phyloP scores from a whole-genome alignment of 2,329 filamentous ascomycete genomes.

The Aspergillus vadensis region DNA sequence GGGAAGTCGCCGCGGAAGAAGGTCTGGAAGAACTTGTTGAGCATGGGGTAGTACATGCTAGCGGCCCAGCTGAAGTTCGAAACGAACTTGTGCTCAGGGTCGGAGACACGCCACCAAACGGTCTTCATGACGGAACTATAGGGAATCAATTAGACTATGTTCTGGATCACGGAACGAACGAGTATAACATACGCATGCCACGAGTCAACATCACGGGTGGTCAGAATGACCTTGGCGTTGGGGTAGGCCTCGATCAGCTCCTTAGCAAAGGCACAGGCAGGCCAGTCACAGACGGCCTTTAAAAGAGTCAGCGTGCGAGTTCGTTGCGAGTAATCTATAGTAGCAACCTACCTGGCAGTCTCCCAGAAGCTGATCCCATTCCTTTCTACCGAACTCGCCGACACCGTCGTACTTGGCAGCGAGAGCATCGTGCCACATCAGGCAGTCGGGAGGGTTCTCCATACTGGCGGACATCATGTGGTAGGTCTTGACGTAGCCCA shows the following conservation, averaged over 20 bases:
- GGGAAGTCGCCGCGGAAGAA: conserved; percentile 71
- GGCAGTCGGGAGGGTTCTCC: conserved; percentile 67
- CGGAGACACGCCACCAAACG: conserved; percentile 67
- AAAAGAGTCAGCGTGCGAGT: neutral
- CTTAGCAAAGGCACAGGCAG: conserved; percentile 66
- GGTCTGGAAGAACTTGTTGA: conserved; percentile 67
- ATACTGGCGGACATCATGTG: conserved; percentile 73
- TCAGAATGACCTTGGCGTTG: conserved; percentile 70
- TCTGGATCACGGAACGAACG: neutral
- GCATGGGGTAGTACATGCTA: conserved; percentile 69
- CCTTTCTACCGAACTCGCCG: conserved; percentile 64
- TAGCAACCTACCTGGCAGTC: conserved; percentile 52
- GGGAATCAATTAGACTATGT: neutral
- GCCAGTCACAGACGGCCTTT: conserved; percentile 69
- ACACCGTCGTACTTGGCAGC: conserved; percentile 63
- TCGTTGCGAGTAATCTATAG: neutral
- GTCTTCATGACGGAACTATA: conserved; percentile 63
- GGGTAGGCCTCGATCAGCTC: conserved; percentile 72
- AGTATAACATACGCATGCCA: conserved; percentile 54
- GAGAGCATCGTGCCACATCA: conserved; percentile 72
- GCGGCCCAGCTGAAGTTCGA: conserved; percentile 65
- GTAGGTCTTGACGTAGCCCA: conserved; percentile 70
- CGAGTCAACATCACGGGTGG: conserved; percentile 65
- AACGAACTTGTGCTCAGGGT: conserved; percentile 60
- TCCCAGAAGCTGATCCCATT: conserved; percentile 70